phyloP scores from a whole-genome alignment of 225 moss, liverwort and hornwort species.

The Rhytidiadelphus loreus region DNA sequence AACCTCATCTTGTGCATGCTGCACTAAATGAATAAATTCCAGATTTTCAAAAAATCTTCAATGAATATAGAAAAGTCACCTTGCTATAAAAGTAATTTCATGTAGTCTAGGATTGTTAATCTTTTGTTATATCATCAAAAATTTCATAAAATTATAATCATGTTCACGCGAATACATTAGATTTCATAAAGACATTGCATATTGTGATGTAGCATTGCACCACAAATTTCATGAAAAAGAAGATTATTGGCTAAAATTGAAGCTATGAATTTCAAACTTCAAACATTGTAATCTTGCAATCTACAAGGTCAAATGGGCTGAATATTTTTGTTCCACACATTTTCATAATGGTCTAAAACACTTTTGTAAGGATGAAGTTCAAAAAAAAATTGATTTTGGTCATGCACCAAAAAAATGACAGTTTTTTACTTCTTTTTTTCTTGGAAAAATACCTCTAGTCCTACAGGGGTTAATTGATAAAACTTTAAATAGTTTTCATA shows the following conservation, averaged over 20 bases:
- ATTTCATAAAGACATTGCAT: not conserved
- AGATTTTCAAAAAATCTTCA: not conserved
- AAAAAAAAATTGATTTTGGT: not conserved
- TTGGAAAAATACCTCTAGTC: fast-evolving
- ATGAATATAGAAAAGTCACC: not conserved
- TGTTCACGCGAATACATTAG: not conserved
- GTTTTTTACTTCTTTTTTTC: not conserved
- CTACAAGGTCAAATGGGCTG: fast-evolving
- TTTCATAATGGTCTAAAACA: not conserved
- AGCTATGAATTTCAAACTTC: not conserved
- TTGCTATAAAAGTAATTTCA: not conserved
- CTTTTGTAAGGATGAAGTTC: not conserved
- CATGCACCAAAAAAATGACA: not conserved
- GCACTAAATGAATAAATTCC: not conserved
- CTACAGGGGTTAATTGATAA: not conserved
- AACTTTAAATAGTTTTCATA: not conserved
- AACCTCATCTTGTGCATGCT: not conserved
- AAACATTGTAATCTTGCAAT: not conserved
- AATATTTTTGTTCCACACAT: no score
- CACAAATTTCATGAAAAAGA: not conserved
- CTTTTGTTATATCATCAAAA: not conserved
- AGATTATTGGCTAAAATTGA: not conserved
- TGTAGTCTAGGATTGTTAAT: not conserved
- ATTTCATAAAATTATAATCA: not conserved
- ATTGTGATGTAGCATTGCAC: fast-evolving